Conservation (phyloP, 345 rosid species). For the Populus alba region DNA sequence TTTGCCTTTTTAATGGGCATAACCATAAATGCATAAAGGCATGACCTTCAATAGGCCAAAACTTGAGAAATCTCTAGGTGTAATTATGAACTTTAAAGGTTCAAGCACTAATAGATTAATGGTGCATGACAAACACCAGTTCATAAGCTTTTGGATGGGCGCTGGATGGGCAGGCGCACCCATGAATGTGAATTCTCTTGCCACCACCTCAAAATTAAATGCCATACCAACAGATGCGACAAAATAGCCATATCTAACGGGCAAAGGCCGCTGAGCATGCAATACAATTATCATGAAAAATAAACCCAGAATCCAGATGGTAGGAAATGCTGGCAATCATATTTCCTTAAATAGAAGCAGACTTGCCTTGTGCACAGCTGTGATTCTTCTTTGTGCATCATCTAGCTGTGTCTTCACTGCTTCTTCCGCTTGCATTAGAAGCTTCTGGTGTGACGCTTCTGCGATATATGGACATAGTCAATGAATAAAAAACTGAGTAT, state of each 20-base stretch:
- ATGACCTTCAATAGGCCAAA: background rate
- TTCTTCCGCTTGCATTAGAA: slow-evolving; percentile 62
- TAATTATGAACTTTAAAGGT: background rate
- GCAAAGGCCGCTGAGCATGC: no score
- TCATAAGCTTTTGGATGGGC: slow-evolving; percentile 4
- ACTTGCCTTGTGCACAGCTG: slow-evolving; percentile 69
- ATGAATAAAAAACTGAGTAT: background rate
- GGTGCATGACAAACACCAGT: background rate
- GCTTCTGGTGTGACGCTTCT: slow-evolving; percentile 74
- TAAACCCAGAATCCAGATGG: background rate
- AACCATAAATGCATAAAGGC: background rate
- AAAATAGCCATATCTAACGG: background rate
- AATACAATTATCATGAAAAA: background rate
- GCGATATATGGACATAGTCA: slow-evolving; percentile 21
- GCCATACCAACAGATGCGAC: background rate
- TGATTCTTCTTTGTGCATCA: slow-evolving; percentile 59
- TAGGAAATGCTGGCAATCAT: background rate
- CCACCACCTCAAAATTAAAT: background rate
- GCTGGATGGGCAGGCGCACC: background rate
- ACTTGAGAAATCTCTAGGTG: background rate
- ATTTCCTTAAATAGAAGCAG: slow-evolving; percentile 2
- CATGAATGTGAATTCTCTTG: background rate
- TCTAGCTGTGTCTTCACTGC: slow-evolving; percentile 51
- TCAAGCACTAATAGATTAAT: background rate
- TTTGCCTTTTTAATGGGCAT: background rate